Evolutionary conservation across 1,139 yeast species (phyloP).

Genomic region (Hansenula lynferdii): DNA sequence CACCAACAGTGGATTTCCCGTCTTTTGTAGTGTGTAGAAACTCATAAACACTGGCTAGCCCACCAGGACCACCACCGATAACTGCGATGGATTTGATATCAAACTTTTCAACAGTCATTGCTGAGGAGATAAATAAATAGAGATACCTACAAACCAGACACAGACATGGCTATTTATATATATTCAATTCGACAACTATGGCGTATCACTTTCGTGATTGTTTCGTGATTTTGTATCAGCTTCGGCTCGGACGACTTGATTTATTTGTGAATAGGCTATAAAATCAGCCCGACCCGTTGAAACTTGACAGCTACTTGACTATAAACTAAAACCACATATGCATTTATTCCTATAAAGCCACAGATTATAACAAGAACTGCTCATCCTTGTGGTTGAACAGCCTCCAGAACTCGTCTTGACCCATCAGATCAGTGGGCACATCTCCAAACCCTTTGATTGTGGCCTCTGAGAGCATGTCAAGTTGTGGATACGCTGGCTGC

Average conservation of each 20-base stretch:
- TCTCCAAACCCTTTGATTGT: slow-evolving; percentile 20
- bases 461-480: slow-evolving; percentile 20
- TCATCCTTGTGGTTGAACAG: slow-evolving; percentile 23
- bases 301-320: too few species aligned
- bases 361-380: slow-evolving; percentile 15
- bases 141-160: too few species aligned
- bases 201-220: too few species aligned
- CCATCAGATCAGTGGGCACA: slow-evolving; percentile 11
- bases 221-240: too few species aligned
- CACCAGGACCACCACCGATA: slow-evolving; percentile 38
- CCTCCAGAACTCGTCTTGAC: slow-evolving; percentile 21
- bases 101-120: slow-evolving; percentile 5
- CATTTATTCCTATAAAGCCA: neutral
- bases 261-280: too few species aligned
- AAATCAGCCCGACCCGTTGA: too few species aligned
- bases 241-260: too few species aligned
- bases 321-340: too few species aligned
- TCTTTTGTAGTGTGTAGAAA: slow-evolving; percentile 26
- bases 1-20: slow-evolving; percentile 25
- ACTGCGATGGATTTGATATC: slow-evolving; percentile 27
- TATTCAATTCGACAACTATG: too few species aligned
- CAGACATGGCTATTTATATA: neutral
- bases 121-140: neutral
- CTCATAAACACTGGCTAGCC: slow-evolving; percentile 30
- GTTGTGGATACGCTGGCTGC: slow-evolving; percentile 11